Evolutionary conservation across 768 basidiomycete species (phyloP).

Genomic region (Hygrocybe punicea): DNA sequence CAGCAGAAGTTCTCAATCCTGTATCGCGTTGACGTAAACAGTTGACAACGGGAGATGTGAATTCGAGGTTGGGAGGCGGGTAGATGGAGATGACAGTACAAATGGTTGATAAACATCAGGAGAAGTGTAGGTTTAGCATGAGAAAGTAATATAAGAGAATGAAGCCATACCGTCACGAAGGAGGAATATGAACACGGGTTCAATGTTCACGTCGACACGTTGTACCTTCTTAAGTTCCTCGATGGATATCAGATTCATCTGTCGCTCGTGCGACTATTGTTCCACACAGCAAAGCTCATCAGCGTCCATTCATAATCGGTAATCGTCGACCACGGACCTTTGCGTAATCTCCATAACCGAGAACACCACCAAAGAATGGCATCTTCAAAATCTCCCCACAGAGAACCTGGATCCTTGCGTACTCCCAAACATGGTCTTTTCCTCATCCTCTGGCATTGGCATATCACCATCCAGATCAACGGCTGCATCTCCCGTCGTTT

Average conservation of each 20-base stretch:
- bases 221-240: background rate
- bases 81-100: slow-evolving; percentile 61
- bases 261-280: background rate
- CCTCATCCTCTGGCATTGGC: background rate
- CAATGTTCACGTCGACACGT: background rate
- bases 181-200: background rate
- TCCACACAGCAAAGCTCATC: background rate
- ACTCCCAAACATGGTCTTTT: background rate
- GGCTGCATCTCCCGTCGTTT: background rate
- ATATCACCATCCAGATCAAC: background rate
- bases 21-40: slow-evolving; percentile 59
- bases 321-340: background rate
- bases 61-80: slow-evolving; percentile 41
- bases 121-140: background rate
- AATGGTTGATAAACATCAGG: too few relatives aligned
- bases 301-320: background rate
- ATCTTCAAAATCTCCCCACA: background rate
- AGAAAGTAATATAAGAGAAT: background rate
- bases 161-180: background rate
- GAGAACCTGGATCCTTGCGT: background rate
- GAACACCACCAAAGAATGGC: background rate
- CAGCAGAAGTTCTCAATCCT: slow-evolving; percentile 56
- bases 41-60: slow-evolving; percentile 54
- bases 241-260: background rate
- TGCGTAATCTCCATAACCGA: background rate